These are phyloP conservation scores for Umbelopsis sp. DNA, from an alignment of 371 early-diverging fungal species.

Conservation along the genomic window DNA sequence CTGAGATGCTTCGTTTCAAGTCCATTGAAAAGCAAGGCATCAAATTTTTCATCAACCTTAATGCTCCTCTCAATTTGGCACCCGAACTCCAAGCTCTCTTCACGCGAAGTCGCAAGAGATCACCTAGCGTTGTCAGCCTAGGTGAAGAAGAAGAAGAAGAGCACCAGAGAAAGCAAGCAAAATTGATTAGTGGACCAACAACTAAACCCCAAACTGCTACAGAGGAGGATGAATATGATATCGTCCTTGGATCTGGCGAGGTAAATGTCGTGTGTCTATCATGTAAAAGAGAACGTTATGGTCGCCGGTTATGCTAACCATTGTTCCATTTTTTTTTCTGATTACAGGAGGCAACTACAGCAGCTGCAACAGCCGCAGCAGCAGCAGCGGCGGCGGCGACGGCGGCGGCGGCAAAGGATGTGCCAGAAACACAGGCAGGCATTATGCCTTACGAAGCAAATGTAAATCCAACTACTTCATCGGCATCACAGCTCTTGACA, in stretches of 20 bases:
- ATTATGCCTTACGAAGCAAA: slow-evolving; percentile 9
- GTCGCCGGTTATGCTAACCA: too few species aligned
- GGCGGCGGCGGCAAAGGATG: neutral
- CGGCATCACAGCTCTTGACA: slow-evolving; percentile 16
- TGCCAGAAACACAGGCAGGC: neutral
- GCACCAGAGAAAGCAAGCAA: slow-evolving; percentile 3
- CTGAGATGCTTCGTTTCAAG: slow-evolving; percentile 40
- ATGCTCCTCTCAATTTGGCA: slow-evolving; percentile 26
- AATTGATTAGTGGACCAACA: neutral
- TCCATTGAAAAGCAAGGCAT: slow-evolving; percentile 43
- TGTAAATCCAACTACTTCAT: neutral
- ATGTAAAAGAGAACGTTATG: neutral
- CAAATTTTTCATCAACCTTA: slow-evolving; percentile 29
- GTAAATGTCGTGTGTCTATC: neutral
- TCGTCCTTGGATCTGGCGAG: neutral
- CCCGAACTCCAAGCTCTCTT: slow-evolving; percentile 35
- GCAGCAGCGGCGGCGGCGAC: neutral
- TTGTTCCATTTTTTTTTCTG: too few species aligned
- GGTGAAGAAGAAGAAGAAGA: neutral
- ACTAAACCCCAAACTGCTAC: neutral
- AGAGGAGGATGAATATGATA: slow-evolving; percentile 1
- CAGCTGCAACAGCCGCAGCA: neutral
- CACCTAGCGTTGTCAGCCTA: neutral
- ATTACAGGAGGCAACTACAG: too few species aligned
- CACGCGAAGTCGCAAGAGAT: slow-evolving; percentile 18